Base-by-base conservation (phyloP, 306 rosid species). In the Acacia crassicarpa region DNA sequence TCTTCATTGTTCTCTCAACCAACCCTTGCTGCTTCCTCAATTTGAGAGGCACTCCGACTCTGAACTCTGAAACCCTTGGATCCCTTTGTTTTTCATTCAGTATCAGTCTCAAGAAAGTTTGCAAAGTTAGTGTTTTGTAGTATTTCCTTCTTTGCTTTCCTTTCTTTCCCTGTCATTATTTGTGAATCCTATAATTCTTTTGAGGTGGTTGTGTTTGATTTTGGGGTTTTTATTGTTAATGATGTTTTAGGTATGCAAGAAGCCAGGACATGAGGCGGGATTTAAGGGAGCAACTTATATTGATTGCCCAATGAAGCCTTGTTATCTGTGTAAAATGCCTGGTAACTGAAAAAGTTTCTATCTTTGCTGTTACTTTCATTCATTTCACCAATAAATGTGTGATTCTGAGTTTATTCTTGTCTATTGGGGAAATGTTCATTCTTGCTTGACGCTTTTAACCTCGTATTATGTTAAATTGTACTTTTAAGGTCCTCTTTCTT, bases 261-360 rank as follows among this genome's bases (percentile, higher is more conserved):
- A 76, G 90, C 87, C 92, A 66, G 98, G 98, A 10, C 98, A 95
- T 84, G 98, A 95, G 86, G 97, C 98, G 17, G 98, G 98, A 1
- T 95, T 95, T 78, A 91, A 87, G 83, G 98, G 98, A 40, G 98
- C 98, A 75, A 95, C 97, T 2, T 95, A 95, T 61, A 88, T 95
- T 81, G 98, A 95, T 88, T 95, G 98, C 79, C 98, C 98, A 30
- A 95, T 93, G 98, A 95, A 93, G 81, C 98, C 98, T 20, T 95
- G 98, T 81, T 95, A 93, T 87, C 94, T 95, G 25, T 95, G 98
- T 74, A 95, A 93, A 87, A 88, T 83, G 91, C 98, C 98, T 41
- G 98, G 98, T 95, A 81, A 74, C 9, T 76, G 11, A 56, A 70
- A 8, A 25, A 33, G 2, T 44, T 70, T 40, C 25, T 76, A 14